Percentiles rank a stretch among this genome's conserved stretches.
phyloP scores from a whole-genome alignment of 306 rosid genomes.

The Cicer judaicum region DNA sequence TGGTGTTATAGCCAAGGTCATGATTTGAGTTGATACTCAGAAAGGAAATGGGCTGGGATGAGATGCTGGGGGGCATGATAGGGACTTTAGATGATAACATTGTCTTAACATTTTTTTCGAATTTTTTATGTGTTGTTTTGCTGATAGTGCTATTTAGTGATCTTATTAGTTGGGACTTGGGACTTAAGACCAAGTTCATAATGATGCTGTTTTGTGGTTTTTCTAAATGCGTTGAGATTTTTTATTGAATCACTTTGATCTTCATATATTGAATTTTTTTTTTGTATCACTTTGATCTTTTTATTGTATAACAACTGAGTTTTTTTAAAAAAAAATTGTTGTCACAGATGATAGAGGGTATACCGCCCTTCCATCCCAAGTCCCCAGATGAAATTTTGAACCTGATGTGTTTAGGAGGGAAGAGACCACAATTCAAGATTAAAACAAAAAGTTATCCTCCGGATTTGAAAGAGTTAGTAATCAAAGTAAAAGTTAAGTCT shows the following conservation, averaged over 20 bases:
- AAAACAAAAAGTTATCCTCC: conserved; percentile 90
- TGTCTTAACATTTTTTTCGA: conserved; percentile 21
- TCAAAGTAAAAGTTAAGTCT: conserved; percentile 23
- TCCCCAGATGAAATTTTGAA: conserved; percentile 70
- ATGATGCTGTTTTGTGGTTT: conserved; percentile 2
- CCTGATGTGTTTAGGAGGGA: conserved; percentile 76
- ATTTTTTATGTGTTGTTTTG: conserved; percentile 24
- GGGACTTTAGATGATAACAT: conserved; percentile 2
- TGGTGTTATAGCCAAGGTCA: conserved; percentile 30
- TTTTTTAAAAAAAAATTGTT: not conserved
- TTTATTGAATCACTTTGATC: conserved; percentile 17
- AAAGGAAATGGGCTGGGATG: not conserved
- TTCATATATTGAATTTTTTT: conserved; percentile 23
- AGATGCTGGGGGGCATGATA: not conserved
- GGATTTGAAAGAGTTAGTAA: conserved; percentile 83
- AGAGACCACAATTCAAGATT: conserved; percentile 77
- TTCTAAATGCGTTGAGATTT: conserved; percentile 34
- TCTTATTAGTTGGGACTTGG: conserved; percentile 25
- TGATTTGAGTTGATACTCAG: conserved; percentile 23
- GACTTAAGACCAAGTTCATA: conserved; percentile 30
- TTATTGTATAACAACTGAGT: not conserved
- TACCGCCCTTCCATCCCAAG: conserved; percentile 71
- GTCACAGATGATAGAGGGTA: conserved; percentile 89
- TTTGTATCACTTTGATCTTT: conserved; percentile 18
- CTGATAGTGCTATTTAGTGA: conserved; percentile 2